Base-by-base conservation (phyloP, 2,329 filamentous ascomycete genomes). In the Colletotrichum paranaense region DNA sequence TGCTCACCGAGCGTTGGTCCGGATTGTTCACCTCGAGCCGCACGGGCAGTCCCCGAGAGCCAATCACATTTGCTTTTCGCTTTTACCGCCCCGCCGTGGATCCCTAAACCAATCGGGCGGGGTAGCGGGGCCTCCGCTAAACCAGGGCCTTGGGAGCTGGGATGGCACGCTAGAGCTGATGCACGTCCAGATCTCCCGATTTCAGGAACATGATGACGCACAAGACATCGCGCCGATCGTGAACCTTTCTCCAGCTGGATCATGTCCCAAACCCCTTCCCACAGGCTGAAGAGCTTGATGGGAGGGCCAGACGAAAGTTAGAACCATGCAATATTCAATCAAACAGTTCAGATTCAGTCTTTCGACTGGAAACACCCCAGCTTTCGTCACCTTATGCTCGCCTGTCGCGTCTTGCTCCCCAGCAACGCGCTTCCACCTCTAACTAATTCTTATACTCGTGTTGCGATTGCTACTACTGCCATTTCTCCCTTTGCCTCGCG, bases 191-290 rank as follows among this genome's bases (percentile, higher is more conserved):
- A 72, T 74, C 62, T 68, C n/a, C 67, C 73, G 73, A 75, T 75
- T 70, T 57, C 62, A 67, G 70, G 53, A 75, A 74, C 73, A 56
- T 67, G 60, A 67, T 75, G 73, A 75, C 71, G 73, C 67, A 65
- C 57, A 74, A 74, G 73, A 74, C 73, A 75, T 75, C 73, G 71
- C 32, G 71, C 56, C 73, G 71, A 75, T 74, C 73, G 60, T 63
- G 62, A 32, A 32, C 2, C 46, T 65, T 28, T 71, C 55, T 58
- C 67, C 56, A 66, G 67, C 67, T 35, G 24, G 62, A 66, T 57
- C 52, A 46, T 60, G 65, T 66, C 67, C 46, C 22, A 1, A 12
- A 1, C 35, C 9, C 46, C 46, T 16, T 30, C 12, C 22, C 7
- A 12, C n/a, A n/a, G 26, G 66, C 70, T 70, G 32, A 12, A n/a